phyloP scores from a whole-genome alignment of 495 filamentous ascomycete genomes.

The Xylaria grammica region DNA sequence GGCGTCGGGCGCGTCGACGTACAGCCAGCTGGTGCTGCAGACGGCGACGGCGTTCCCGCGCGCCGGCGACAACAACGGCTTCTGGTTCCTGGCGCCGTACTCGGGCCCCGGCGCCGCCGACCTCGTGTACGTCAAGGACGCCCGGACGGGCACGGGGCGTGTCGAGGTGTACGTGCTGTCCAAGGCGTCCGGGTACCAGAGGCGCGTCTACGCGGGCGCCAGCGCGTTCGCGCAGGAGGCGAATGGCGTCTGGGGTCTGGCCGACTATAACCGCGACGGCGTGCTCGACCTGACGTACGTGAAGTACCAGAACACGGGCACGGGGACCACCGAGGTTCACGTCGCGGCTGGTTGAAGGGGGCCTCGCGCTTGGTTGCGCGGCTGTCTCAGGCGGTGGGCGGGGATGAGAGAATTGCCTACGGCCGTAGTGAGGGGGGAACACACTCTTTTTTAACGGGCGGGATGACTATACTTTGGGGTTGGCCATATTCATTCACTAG shows the following conservation, averaged over 20 bases:
- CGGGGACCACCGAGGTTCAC: conserved; percentile 11
- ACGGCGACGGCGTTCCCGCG: conserved; percentile 11
- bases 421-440: neutral
- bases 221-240: conserved; percentile 11
- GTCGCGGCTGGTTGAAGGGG: conserved; percentile 16
- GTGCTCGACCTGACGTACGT: conserved; percentile 16
- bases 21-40: conserved; percentile 11
- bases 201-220: conserved; percentile 6
- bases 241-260: conserved; percentile 14
- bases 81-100: conserved; percentile 16
- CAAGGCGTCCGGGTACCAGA: neutral
- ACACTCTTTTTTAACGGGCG: too few species aligned
- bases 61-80: conserved; percentile 6
- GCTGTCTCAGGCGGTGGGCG: neutral
- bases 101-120: conserved; percentile 2
- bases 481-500: too few species aligned
- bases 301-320: conserved; percentile 12
- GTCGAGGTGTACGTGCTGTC: conserved; percentile 10
- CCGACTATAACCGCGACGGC: neutral
- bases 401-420: neutral
- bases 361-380: too few species aligned
- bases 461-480: too few species aligned
- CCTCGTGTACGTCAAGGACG: conserved; percentile 17
- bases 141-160: neutral
- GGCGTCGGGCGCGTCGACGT: conserved; percentile 9